Conservation (phyloP, 345 rosid genomes). For the Firmiana major region DNA sequence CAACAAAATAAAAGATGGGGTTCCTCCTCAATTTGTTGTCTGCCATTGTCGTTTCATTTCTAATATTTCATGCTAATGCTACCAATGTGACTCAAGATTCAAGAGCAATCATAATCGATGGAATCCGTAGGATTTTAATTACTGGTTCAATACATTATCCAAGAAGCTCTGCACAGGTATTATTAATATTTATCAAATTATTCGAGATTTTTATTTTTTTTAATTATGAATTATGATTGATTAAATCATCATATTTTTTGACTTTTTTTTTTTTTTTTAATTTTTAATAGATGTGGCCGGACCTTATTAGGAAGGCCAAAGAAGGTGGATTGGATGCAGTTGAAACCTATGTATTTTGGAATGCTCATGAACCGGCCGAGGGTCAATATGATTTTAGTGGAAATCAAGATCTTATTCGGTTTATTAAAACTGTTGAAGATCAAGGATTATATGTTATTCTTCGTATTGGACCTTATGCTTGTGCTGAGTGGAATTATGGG, state of each 20-base stretch:
- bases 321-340: conserved; percentile 60
- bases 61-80: background rate
- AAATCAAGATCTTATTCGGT: conserved; percentile 39
- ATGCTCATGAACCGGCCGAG: conserved; percentile 45
- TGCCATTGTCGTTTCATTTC: background rate
- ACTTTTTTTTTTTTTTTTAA: background rate
- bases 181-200: background rate
- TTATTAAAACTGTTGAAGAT: conserved; percentile 32
- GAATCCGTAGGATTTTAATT: conserved; percentile 35
- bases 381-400: conserved; percentile 38
- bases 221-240: background rate
- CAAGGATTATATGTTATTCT: conserved; percentile 39
- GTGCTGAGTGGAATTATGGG: conserved; percentile 50
- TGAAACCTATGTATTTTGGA: conserved; percentile 76
- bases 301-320: conserved; percentile 35
- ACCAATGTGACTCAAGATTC: conserved; percentile 11
- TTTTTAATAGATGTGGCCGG: conserved; percentile 37
- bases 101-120: conserved; percentile 35
- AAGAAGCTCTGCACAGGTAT: conserved; percentile 46
- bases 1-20: background rate
- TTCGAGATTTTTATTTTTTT: background rate
- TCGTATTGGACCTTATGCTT: conserved; percentile 49
- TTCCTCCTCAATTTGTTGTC: background rate
- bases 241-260: background rate
- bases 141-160: conserved; percentile 59